phyloP scores from a whole-genome alignment of 768 basidiomycete species.

The Psilocybe azurescens region DNA sequence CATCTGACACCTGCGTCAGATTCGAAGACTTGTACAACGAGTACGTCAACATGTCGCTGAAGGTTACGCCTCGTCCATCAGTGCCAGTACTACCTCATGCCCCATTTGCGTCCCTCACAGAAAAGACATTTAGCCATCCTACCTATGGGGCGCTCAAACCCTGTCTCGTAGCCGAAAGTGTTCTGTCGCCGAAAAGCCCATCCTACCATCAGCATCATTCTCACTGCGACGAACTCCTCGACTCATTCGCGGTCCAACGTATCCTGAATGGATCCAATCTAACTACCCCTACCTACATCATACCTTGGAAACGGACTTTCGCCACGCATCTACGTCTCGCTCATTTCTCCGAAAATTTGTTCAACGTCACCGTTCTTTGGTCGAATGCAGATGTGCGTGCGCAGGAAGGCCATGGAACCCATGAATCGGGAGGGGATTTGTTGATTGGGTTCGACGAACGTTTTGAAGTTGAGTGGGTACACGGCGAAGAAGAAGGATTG shows the following conservation, averaged over 20 bases:
- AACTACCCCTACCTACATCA: constrained; percentile 37
- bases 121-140: constrained; percentile 36
- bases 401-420: constrained; percentile 26
- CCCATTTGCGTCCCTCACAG: constrained; percentile 28
- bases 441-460: constrained; percentile 37
- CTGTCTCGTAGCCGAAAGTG: constrained; percentile 33
- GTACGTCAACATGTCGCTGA: constrained; percentile 25
- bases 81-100: constrained; percentile 25
- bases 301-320: constrained; percentile 39
- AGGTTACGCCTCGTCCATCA: constrained; percentile 30
- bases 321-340: constrained; percentile 41
- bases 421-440: constrained; percentile 27
- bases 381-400: constrained; percentile 36
- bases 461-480: constrained; percentile 42
- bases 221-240: constrained; percentile 28
- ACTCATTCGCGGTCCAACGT: constrained; percentile 30
- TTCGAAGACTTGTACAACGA: constrained; percentile 30
- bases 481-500: constrained; percentile 26
- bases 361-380: constrained; percentile 45
- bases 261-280: constrained; percentile 32
- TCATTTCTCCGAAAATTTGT: constrained; percentile 42
- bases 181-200: background rate
- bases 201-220: background rate
- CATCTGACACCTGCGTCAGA: constrained; percentile 16
- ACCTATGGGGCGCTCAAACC: constrained; percentile 41